Evolutionary conservation across 768 basidiomycete genomes (phyloP).

Genomic region (Lactarius quietus): DNA sequence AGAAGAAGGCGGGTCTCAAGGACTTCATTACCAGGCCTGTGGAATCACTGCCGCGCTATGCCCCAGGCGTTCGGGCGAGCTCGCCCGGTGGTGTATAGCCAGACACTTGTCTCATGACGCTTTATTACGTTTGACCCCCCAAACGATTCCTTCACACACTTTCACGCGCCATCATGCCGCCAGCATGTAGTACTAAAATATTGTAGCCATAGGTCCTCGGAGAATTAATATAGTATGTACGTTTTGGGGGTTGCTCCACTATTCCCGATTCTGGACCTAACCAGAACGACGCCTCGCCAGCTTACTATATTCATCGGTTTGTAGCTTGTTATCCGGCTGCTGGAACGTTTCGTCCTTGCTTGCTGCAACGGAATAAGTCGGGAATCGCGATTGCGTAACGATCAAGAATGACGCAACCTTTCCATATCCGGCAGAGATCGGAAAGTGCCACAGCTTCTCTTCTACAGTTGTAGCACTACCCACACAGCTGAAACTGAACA

Average conservation of each 20-base stretch:
- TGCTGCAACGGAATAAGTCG: not conserved
- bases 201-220: slow-evolving; percentile 13
- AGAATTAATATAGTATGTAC: slow-evolving; percentile 4
- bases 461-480: too few species aligned
- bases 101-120: not conserved
- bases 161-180: not conserved
- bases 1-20: slow-evolving; percentile 63
- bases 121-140: not conserved
- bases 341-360: too few species aligned
- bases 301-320: not conserved
- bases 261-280: not conserved
- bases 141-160: not conserved
- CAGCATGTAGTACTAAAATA: slow-evolving; percentile 1
- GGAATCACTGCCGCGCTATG: slow-evolving; percentile 24
- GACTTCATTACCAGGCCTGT: slow-evolving; percentile 37
- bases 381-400: too few species aligned
- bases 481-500: too few species aligned
- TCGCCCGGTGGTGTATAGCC: not conserved
- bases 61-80: slow-evolving; percentile 35
- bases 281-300: not conserved
- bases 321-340: not conserved
- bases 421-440: not conserved
- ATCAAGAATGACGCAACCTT: not conserved
- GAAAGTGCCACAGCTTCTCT: too few species aligned
- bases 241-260: not conserved